Conservation (phyloP, 345 rosid genomes). For the Aquilaria malaccensis region DNA sequence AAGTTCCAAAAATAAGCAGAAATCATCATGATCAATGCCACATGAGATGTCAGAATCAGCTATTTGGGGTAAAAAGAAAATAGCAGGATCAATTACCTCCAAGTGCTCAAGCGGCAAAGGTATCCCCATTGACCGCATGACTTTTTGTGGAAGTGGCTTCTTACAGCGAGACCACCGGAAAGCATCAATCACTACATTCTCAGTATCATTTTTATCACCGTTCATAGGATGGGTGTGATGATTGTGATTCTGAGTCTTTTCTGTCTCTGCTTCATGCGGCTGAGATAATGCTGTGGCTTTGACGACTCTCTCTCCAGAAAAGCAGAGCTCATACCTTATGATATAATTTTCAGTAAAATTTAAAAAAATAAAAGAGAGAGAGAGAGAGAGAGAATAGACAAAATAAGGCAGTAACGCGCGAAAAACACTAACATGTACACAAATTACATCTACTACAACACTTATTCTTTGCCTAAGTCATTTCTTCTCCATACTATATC, state of each 20-base stretch:
- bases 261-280: slow-evolving; percentile 52
- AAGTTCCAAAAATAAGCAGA: not conserved
- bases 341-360: not conserved
- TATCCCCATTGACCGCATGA: slow-evolving; percentile 81
- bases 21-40: not conserved
- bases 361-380: not conserved
- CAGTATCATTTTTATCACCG: slow-evolving; percentile 69
- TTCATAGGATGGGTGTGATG: slow-evolving; percentile 49
- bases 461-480: no score
- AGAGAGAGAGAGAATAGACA: no score
- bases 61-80: slow-evolving; percentile 6
- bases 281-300: slow-evolving; percentile 46
- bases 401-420: no score
- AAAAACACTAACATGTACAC: no score
- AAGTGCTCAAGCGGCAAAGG: slow-evolving; percentile 81
- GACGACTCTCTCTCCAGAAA: slow-evolving; percentile 76
- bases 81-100: slow-evolving; percentile 45
- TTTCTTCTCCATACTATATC: no score
- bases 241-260: slow-evolving; percentile 62
- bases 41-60: not conserved
- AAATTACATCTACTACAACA: no score
- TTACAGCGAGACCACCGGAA: slow-evolving; percentile 95
- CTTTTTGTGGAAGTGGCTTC: slow-evolving; percentile 84
- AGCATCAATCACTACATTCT: slow-evolving; percentile 54
- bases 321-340: slow-evolving; percentile 89